These are phyloP conservation scores for Aureobasidium sp. DNA, from an alignment of 2,329 filamentous ascomycete genomes.

Conservation along the genomic window DNA sequence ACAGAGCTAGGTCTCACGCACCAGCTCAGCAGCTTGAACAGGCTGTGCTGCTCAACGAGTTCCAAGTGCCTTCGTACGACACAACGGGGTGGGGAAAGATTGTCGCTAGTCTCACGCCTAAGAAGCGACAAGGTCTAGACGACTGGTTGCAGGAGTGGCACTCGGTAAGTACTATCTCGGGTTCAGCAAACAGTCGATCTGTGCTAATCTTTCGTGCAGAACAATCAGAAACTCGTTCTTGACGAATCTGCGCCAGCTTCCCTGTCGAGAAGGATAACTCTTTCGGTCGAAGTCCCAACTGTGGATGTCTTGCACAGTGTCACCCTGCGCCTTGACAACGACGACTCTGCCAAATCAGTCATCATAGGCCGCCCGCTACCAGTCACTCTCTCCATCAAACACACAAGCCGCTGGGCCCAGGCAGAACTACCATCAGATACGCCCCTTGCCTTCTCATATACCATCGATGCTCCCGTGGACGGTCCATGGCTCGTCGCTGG, in stretches of 20 bases:
- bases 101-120: constrained; percentile 44
- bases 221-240: constrained; percentile 22
- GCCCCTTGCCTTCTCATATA: constrained; percentile 57
- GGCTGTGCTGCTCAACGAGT: constrained; percentile 47
- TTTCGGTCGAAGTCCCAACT: constrained; percentile 83
- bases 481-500: constrained; percentile 85
- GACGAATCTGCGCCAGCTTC: constrained; percentile 24
- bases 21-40: constrained; percentile 46
- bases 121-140: constrained; percentile 37
- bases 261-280: constrained; percentile 57
- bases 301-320: constrained; percentile 78
- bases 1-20: constrained; percentile 40
- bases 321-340: constrained; percentile 41
- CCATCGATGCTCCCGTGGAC: constrained; percentile 63
- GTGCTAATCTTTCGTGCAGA: constrained; percentile 19
- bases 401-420: constrained; percentile 48
- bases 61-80: constrained; percentile 46
- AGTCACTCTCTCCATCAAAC: constrained; percentile 52
- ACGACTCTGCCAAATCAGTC: constrained; percentile 36
- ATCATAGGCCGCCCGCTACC: constrained; percentile 59
- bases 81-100: constrained; percentile 49
- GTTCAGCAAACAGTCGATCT: background rate
- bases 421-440: constrained; percentile 21
- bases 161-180: constrained; percentile 32
- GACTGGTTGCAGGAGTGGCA: constrained; percentile 54